Evolutionary conservation across 257 asterid genomes (phyloP).

Genomic region (Forsythia viridissima): DNA sequence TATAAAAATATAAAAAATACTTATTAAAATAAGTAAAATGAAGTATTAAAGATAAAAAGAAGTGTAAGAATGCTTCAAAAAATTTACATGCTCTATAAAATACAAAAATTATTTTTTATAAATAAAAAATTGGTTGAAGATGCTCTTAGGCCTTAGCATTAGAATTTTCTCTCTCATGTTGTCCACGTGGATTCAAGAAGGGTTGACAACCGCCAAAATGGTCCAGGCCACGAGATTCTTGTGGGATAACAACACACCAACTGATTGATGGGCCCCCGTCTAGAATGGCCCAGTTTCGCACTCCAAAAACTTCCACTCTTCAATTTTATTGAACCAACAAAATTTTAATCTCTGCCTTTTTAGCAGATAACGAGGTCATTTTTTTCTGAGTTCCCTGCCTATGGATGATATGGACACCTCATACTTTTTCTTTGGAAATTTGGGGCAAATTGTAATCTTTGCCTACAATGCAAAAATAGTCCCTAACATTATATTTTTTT

Average conservation of each 20-base stretch:
- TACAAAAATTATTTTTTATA: too few species aligned
- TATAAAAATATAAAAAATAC: too few species aligned
- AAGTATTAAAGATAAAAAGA: too few species aligned
- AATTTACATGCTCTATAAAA: too few species aligned
- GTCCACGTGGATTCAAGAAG: background rate
- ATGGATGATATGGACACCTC: background rate
- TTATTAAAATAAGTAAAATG: too few species aligned
- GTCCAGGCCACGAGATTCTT: constrained; percentile 55
- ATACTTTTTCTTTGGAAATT: background rate
- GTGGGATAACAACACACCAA: constrained; percentile 21
- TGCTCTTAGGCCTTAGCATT: too few species aligned
- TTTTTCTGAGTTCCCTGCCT: background rate
- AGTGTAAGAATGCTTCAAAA: too few species aligned
- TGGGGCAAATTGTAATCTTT: too few species aligned
- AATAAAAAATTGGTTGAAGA: too few species aligned
- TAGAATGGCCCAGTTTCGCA: constrained; percentile 23
- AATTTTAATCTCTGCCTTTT: background rate
- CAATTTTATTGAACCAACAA: background rate
- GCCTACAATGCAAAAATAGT: too few species aligned
- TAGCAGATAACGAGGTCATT: constrained; percentile 17
- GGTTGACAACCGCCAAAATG: constrained; percentile 57
- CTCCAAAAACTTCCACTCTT: background rate
- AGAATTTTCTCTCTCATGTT: background rate
- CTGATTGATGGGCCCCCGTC: constrained; percentile 26
- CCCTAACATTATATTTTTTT: too few species aligned